These are phyloP conservation scores for Gossypium longicalyx DNA, from an alignment of 345 rosid species.

Conservation along the genomic window DNA sequence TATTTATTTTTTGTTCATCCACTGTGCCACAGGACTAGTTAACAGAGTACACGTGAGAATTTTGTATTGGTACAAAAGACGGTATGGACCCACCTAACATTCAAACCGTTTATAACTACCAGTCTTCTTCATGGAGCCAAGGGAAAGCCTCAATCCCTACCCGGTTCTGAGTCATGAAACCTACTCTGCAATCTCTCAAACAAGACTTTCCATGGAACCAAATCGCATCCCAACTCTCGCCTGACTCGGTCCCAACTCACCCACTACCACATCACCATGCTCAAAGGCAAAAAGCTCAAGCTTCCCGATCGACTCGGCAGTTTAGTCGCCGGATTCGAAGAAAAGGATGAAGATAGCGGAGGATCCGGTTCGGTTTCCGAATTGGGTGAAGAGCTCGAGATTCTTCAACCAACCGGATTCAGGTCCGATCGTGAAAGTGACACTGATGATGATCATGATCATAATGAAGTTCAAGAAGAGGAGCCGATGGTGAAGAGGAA, in stretches of 20 bases:
- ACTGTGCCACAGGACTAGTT: background rate
- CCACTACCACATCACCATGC: constrained; percentile 32
- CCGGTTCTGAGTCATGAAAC: constrained; percentile 6
- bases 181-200: background rate
- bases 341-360: constrained; percentile 28
- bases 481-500: background rate
- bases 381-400: constrained; percentile 57
- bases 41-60: background rate
- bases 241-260: constrained; percentile 17
- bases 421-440: constrained; percentile 25
- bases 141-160: background rate
- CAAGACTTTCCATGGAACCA: constrained; percentile 12
- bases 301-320: constrained; percentile 52
- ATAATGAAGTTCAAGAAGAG: constrained; percentile 13
- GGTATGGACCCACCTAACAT: constrained; percentile 22
- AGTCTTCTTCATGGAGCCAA: constrained; percentile 19
- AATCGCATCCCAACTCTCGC: constrained; percentile 1
- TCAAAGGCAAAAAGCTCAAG: constrained; percentile 44
- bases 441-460: constrained; percentile 11
- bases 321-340: constrained; percentile 40
- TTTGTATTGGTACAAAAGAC: background rate
- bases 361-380: constrained; percentile 28
- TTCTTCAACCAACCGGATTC: constrained; percentile 38
- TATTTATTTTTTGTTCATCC: too few species aligned
- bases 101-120: constrained; percentile 42